Percentiles rank a stretch among this genome's conserved stretches.
phyloP scores from a whole-genome alignment of 2,329 filamentous ascomycete species.

The Aspergillus brasiliensis region DNA sequence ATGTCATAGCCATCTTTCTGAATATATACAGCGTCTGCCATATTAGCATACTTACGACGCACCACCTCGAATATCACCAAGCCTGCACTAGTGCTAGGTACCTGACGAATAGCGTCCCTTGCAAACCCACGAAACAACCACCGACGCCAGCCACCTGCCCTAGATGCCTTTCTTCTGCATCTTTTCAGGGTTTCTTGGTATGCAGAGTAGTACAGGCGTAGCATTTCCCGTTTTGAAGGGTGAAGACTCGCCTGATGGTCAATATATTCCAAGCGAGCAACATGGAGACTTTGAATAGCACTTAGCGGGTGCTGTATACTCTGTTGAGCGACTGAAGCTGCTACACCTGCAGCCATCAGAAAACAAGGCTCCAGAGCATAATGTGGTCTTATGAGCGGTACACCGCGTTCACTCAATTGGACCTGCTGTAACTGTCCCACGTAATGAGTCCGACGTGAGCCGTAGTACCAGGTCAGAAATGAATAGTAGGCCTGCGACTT shows the following conservation, averaged over 20 bases:
- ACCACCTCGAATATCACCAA: constrained; percentile 67
- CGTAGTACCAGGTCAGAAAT: constrained; percentile 63
- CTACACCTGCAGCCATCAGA: constrained; percentile 60
- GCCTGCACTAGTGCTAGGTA: constrained; percentile 65
- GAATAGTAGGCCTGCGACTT: constrained; percentile 65
- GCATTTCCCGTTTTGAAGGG: constrained; percentile 44
- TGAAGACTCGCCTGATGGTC: constrained; percentile 55
- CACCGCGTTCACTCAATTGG: constrained; percentile 33
- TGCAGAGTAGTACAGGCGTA: constrained; percentile 60
- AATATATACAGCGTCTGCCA: constrained; percentile 57
- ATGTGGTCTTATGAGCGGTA: constrained; percentile 59
- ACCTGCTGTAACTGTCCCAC: constrained; percentile 32
- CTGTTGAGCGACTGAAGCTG: constrained; percentile 61
- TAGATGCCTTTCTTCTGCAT: constrained; percentile 53
- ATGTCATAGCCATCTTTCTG: constrained; percentile 65
- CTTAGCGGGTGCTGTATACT: constrained; percentile 61
- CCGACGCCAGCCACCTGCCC: constrained; percentile 55
- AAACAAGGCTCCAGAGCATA: constrained; percentile 65
- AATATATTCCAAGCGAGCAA: constrained; percentile 60
- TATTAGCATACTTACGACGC: constrained; percentile 60
- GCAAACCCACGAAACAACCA: constrained; percentile 63
- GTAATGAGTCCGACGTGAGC: constrained; percentile 35
- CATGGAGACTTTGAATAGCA: constrained; percentile 62
- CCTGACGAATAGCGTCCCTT: constrained; percentile 58
- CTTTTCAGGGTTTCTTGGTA: constrained; percentile 62